These are phyloP conservation scores for Plasmodium falciparum DNA, from an alignment of 169 alveolate species.

Conservation along the genomic window DNA sequence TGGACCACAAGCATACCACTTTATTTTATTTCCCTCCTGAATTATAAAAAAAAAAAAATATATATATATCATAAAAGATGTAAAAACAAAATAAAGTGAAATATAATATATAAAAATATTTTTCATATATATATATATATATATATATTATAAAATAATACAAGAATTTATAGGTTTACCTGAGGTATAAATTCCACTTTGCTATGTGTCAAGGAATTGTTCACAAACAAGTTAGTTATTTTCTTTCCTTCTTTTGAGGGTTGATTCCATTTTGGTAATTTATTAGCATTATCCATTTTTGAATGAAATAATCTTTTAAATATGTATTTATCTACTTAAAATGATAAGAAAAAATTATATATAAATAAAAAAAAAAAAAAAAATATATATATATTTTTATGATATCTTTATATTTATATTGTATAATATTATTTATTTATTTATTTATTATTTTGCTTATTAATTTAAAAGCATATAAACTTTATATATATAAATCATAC, in stretches of 20 bases:
- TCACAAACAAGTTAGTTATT: slow-evolving; percentile 79
- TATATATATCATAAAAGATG: too few species aligned
- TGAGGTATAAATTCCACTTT: slow-evolving; percentile 88
- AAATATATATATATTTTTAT: too few species aligned
- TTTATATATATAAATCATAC: too few species aligned
- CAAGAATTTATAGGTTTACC: slow-evolving; percentile 56
- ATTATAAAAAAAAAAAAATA: slow-evolving; percentile 1
- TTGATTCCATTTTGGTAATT: slow-evolving; percentile 80
- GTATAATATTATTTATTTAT: too few species aligned
- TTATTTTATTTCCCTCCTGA: slow-evolving; percentile 88
- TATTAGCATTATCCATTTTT: slow-evolving; percentile 46
- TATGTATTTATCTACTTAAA: slow-evolving; percentile 21
- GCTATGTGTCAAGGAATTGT: slow-evolving; percentile 82
- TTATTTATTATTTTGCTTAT: too few species aligned
- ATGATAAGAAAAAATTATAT: neutral
- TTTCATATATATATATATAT: neutral
- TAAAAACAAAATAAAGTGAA: neutral
- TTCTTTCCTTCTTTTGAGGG: slow-evolving; percentile 83
- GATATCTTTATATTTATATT: too few species aligned
- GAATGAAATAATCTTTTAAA: slow-evolving; percentile 21
- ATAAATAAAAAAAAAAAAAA: too few species aligned
- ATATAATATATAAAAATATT: neutral
- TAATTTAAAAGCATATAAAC: too few species aligned
- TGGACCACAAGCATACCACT: slow-evolving; percentile 96
- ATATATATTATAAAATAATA: neutral